A percentile compares a stretch with the other conserved stretches of the same genome.
Evolutionary conservation across 805 yeast species (phyloP).

Genomic region (Ogataea angusta): DNA sequence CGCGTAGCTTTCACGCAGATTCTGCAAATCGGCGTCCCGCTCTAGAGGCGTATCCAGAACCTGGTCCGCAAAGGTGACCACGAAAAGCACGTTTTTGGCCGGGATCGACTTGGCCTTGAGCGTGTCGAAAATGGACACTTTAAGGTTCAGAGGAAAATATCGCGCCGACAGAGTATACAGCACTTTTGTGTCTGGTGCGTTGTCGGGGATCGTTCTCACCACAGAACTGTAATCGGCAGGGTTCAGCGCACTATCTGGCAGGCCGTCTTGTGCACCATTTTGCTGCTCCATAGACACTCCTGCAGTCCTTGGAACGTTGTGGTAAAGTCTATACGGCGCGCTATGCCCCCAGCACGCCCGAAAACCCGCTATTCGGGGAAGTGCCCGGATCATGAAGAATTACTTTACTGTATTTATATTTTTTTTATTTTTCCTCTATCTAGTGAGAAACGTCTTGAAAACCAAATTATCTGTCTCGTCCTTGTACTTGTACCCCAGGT

Average conservation of each 20-base stretch:
- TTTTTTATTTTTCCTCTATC: slow-evolving; percentile 1
- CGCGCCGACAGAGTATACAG: slow-evolving; percentile 21
- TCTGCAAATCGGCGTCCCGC: not conserved
- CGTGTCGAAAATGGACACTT: slow-evolving; percentile 2
- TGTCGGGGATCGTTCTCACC: slow-evolving; percentile 2
- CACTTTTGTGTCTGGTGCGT: slow-evolving; percentile 6
- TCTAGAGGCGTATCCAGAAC: not conserved
- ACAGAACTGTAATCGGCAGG: slow-evolving; percentile 1
- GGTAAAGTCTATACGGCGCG: not conserved
- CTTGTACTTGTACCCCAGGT: slow-evolving; percentile 68
- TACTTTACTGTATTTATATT: too few relatives aligned
- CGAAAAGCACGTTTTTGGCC: slow-evolving; percentile 10
- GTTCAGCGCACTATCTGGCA: not conserved
- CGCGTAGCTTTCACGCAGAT: not conserved
- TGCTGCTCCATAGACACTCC: not conserved
- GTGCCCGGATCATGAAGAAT: too few relatives aligned
- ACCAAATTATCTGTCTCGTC: slow-evolving; percentile 87
- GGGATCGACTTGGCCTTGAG: slow-evolving; percentile 2
- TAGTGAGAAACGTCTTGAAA: slow-evolving; percentile 68
- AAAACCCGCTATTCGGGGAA: not conserved
- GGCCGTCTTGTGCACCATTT: too few relatives aligned
- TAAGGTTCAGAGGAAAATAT: slow-evolving; percentile 23
- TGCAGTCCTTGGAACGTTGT: not conserved
- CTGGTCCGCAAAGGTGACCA: slow-evolving; percentile 16
- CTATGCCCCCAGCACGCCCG: not conserved